Evolutionary conservation across 768 basidiomycete species (phyloP).

Genomic region (Rubroboletus satanas): DNA sequence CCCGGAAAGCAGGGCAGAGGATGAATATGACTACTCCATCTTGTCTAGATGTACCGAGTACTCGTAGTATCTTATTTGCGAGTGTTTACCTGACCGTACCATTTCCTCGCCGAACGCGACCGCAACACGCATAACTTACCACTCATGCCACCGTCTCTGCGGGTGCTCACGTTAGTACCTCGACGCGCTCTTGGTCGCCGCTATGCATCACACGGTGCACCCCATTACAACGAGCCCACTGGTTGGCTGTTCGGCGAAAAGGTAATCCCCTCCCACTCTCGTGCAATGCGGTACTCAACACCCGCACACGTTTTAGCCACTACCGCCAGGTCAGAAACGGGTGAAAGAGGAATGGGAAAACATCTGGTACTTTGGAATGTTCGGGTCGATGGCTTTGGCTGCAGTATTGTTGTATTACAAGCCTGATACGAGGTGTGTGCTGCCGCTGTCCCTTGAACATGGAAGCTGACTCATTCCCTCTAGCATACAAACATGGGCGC

Average conservation of each 20-base stretch:
- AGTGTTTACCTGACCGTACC: conserved; percentile 17
- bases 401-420: conserved; percentile 83
- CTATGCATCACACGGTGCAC: conserved; percentile 71
- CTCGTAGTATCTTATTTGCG: conserved; percentile 15
- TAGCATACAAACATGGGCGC: conserved; percentile 91
- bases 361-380: conserved; percentile 90
- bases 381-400: conserved; percentile 77
- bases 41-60: conserved; percentile 26
- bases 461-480: neutral
- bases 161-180: conserved; percentile 25
- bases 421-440: conserved; percentile 81
- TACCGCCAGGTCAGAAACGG: conserved; percentile 75
- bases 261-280: conserved; percentile 38
- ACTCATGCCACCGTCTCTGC: conserved; percentile 48
- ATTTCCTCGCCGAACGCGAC: conserved; percentile 2
- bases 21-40: conserved; percentile 38
- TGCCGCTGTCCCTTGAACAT: neutral
- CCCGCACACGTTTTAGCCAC: conserved; percentile 47
- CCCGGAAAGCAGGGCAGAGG: conserved; percentile 28
- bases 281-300: neutral
- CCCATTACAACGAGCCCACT: conserved; percentile 84
- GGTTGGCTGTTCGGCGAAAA: conserved; percentile 89
- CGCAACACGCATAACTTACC: neutral
- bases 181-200: conserved; percentile 36
- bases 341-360: conserved; percentile 90